Conservation (phyloP, 805 yeast genomes). For the Candida pseudofarinosa region DNA sequence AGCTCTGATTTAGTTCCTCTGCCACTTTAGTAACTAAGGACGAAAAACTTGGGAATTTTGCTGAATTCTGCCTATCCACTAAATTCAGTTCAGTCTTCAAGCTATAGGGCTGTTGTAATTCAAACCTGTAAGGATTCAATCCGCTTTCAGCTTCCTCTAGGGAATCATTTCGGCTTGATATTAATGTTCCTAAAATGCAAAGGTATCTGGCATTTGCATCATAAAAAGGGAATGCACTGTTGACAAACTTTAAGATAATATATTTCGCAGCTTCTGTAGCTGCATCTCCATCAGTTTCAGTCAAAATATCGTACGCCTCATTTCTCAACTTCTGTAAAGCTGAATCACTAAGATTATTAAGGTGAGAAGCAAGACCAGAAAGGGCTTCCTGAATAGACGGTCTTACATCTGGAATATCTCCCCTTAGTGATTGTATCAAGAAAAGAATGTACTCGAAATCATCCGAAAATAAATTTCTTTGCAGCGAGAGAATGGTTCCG, state of each 20-base stretch:
- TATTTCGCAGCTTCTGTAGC: conserved; percentile 43
- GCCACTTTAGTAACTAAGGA: background rate
- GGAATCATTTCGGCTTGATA: conserved; percentile 62
- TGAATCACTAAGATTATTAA: conserved; percentile 34
- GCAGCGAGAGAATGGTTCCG: conserved; percentile 57
- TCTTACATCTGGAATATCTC: conserved; percentile 60
- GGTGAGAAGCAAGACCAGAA: conserved; percentile 50
- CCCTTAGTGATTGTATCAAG: conserved; percentile 63
- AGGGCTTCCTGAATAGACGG: conserved; percentile 70
- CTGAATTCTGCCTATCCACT: background rate
- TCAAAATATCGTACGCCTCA: conserved; percentile 31
- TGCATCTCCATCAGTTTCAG: conserved; percentile 3
- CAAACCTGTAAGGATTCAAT: conserved; percentile 78
- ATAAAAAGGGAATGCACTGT: conserved; percentile 59
- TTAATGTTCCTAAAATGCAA: conserved; percentile 60
- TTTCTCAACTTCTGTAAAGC: conserved; percentile 42
- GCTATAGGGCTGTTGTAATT: conserved; percentile 21
- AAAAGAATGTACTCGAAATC: conserved; percentile 58
- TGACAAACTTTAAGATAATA: conserved; percentile 60
- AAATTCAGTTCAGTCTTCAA: too few relatives aligned
- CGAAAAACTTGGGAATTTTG: background rate
- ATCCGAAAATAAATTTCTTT: conserved; percentile 34
- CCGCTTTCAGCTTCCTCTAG: conserved; percentile 79
- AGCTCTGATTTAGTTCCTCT: background rate
- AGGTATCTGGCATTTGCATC: conserved; percentile 66